These are phyloP conservation scores for Diaporthe humulicola DNA, from an alignment of 2,329 filamentous ascomycete species.

Conservation along the genomic window DNA sequence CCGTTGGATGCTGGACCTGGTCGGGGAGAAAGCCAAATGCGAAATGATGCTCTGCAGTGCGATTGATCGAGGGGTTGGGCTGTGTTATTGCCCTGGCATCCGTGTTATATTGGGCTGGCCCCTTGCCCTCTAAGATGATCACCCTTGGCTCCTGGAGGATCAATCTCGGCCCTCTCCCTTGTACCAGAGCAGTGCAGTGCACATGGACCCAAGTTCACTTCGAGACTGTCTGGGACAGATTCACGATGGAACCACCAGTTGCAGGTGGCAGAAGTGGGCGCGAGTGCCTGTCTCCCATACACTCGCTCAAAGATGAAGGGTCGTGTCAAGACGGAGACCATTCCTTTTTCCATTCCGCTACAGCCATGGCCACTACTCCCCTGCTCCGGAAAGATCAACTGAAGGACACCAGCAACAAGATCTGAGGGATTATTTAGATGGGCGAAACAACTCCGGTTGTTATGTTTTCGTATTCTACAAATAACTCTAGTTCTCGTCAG, in stretches of 20 bases:
- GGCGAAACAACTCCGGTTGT: background rate
- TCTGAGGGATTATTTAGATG: background rate
- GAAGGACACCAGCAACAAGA: background rate
- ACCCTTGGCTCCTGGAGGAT: constrained; percentile 28
- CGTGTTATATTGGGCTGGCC: constrained; percentile 29
- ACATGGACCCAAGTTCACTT: constrained; percentile 5
- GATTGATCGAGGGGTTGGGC: constrained; percentile 22
- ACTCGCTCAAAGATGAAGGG: background rate
- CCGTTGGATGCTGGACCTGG: constrained; percentile 3
- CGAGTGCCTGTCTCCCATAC: background rate
- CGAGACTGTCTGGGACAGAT: background rate
- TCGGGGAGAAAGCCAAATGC: constrained; percentile 2
- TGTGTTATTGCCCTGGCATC: constrained; percentile 21
- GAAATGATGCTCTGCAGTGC: constrained; percentile 12
- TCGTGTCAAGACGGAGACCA: background rate
- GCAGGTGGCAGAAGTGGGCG: background rate
- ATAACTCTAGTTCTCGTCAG: background rate
- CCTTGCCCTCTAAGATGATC: constrained; percentile 19
- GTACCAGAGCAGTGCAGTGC: background rate
- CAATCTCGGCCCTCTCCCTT: constrained; percentile 22
- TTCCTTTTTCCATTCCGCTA: background rate
- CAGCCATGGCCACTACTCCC: background rate
- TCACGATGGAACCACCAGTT: background rate
- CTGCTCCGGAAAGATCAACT: background rate
- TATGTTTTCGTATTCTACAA: background rate